A percentile compares a stretch with the other conserved stretches of the same genome.
Evolutionary conservation across 2,329 filamentous ascomycete genomes (phyloP).

Genomic region (Fusarium sp.): DNA sequence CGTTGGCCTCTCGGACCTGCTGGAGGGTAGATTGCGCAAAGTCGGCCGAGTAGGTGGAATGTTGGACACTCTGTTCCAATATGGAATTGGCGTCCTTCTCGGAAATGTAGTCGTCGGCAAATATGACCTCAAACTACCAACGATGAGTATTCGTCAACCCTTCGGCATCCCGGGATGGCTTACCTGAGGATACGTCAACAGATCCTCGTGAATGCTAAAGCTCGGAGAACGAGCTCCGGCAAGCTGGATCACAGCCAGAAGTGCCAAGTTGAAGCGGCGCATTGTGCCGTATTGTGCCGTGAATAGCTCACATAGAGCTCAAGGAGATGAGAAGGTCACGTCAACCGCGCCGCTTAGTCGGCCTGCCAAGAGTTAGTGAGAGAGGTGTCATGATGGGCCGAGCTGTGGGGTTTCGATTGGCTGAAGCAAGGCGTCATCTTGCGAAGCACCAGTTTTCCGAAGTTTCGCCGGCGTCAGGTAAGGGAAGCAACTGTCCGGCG

Average conservation of each 20-base stretch:
- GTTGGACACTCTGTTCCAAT: slow-evolving; percentile 57
- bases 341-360: background rate
- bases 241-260: slow-evolving; percentile 60
- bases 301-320: slow-evolving; percentile 47
- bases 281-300: slow-evolving; percentile 53
- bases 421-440: slow-evolving; percentile 22
- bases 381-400: slow-evolving; percentile 49
- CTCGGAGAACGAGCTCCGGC: slow-evolving; percentile 62
- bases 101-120: slow-evolving; percentile 78
- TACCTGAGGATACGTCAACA: slow-evolving; percentile 89
- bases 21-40: slow-evolving; percentile 55
- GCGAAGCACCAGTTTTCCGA: slow-evolving; percentile 15
- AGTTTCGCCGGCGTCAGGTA: slow-evolving; percentile 39
- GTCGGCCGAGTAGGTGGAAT: slow-evolving; percentile 56
- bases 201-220: slow-evolving; percentile 90
- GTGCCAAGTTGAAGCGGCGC: slow-evolving; percentile 61
- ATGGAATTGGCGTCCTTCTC: slow-evolving; percentile 75
- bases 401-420: slow-evolving; percentile 35
- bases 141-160: slow-evolving; percentile 19
- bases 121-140: slow-evolving; percentile 81
- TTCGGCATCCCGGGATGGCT: slow-evolving; percentile 35
- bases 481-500: slow-evolving; percentile 1
- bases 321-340: slow-evolving; percentile 20
- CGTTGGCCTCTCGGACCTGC: slow-evolving; percentile 44
- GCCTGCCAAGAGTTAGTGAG: slow-evolving; percentile 34